These are phyloP conservation scores for Trametes cinnabarina DNA, from an alignment of 768 basidiomycete genomes.

Conservation along the genomic window DNA sequence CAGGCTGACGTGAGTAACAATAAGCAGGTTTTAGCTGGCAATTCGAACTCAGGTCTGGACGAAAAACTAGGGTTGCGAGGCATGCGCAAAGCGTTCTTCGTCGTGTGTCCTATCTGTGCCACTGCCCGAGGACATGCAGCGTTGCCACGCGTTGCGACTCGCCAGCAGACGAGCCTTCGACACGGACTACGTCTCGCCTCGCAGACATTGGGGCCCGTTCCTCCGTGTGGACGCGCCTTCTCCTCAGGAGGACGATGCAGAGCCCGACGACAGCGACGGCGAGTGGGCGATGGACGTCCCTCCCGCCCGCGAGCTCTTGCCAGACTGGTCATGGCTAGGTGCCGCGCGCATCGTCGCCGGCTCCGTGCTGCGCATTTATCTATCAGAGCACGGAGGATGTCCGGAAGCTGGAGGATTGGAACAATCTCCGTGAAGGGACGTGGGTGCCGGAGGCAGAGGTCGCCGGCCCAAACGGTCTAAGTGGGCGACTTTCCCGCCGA, in stretches of 20 bases:
- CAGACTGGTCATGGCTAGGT: slow-evolving; percentile 27
- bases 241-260: too few relatives aligned
- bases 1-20: too few relatives aligned
- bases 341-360: slow-evolving; percentile 16
- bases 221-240: slow-evolving; percentile 9
- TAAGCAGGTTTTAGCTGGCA: too few relatives aligned
- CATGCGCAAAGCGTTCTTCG: neutral
- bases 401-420: neutral
- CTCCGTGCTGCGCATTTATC: neutral
- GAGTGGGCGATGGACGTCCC: slow-evolving; percentile 6
- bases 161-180: slow-evolving; percentile 18
- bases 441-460: neutral
- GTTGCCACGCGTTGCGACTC: slow-evolving; percentile 1
- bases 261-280: neutral
- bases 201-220: slow-evolving; percentile 26
- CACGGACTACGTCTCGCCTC: slow-evolving; percentile 20
- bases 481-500: too few relatives aligned
- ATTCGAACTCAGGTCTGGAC: too few relatives aligned
- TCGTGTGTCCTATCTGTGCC: neutral
- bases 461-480: too few relatives aligned
- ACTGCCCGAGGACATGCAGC: slow-evolving; percentile 4
- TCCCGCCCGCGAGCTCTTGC: slow-evolving; percentile 13
- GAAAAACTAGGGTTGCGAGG: too few relatives aligned
- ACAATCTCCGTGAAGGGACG: slow-evolving; percentile 7
- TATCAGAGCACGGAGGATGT: neutral